Conservation (phyloP, 768 basidiomycete species). For the Mycena galopus region DNA sequence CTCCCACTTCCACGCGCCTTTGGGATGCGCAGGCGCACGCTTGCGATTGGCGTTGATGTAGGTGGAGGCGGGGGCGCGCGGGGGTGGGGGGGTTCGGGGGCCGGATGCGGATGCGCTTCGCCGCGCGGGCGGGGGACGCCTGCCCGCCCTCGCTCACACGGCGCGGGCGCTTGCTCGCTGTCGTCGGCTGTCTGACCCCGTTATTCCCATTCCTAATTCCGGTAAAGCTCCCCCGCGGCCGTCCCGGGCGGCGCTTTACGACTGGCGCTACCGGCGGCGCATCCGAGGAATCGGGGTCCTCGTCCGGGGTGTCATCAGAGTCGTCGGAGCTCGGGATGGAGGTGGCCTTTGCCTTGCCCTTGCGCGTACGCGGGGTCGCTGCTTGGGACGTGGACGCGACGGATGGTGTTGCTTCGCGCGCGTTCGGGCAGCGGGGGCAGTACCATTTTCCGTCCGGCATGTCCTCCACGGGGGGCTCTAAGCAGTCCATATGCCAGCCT, state of each 20-base stretch:
- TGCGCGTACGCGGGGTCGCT: conserved; percentile 44
- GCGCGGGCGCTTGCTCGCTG: no score
- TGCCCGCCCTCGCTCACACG: conserved; percentile 34
- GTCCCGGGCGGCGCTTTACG: conserved; percentile 31
- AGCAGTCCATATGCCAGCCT: conserved; percentile 91
- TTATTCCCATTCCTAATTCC: no score
- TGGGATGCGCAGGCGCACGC: conserved; percentile 66
- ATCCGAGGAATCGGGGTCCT: conserved; percentile 49
- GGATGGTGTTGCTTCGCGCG: conserved; percentile 43
- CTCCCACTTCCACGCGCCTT: conserved; percentile 80
- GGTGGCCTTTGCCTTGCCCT: conserved; percentile 49
- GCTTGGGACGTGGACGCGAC: conserved; percentile 59
- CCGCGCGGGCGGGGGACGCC: conserved; percentile 45
- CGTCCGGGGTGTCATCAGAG: conserved; percentile 50
- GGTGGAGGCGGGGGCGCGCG: conserved; percentile 25
- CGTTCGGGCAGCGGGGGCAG: conserved; percentile 71
- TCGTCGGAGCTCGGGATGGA: conserved; percentile 45
- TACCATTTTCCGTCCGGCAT: conserved; percentile 85
- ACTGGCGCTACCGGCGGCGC: conserved; percentile 39
- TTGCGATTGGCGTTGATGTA: conserved; percentile 37
- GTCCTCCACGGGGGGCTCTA: conserved; percentile 76
- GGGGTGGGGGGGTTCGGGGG: conserved; percentile 45
- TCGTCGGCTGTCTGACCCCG: no score
- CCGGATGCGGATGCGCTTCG: conserved; percentile 64
- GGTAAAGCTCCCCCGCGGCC: conserved; percentile 41